A percentile compares a stretch with the other conserved stretches of the same genome.
Conservation (phyloP, 2,329 filamentous ascomycete genomes). For the Cercospora sp. region DNA sequence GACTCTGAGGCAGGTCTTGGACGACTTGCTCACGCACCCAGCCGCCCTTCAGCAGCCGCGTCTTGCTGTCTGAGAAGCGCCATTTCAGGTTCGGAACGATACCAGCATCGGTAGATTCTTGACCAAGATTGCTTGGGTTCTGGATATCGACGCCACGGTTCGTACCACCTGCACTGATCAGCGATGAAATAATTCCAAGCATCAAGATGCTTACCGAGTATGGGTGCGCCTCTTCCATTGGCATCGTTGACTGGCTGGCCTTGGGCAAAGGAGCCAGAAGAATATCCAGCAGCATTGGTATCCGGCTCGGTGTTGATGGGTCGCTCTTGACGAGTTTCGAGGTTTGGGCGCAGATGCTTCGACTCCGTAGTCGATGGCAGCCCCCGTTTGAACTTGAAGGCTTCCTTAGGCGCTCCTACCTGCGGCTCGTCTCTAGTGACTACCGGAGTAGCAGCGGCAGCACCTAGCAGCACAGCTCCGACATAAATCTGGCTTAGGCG, state of each 20-base stretch:
- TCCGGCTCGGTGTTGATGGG: conserved; percentile 11
- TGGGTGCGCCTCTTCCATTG: conserved; percentile 56
- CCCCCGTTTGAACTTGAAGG: neutral
- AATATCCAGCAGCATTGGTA: conserved; percentile 27
- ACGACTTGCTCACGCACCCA: neutral
- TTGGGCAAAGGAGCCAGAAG: conserved; percentile 43
- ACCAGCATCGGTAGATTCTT: neutral
- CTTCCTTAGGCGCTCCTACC: neutral
- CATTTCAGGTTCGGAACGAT: neutral
- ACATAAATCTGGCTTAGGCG: neutral
- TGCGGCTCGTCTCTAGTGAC: neutral
- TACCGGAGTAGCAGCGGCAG: neutral
- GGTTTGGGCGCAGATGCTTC: neutral
- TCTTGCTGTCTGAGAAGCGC: neutral
- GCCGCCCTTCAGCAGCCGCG: neutral
- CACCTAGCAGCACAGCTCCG: neutral
- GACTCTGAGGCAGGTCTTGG: conserved; percentile 61
- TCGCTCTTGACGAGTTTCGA: conserved; percentile 18
- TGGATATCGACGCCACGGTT: neutral
- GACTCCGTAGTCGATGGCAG: neutral
- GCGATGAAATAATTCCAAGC: neutral
- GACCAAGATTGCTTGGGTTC: neutral
- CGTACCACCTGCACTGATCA: neutral
- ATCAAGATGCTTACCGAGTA: neutral
- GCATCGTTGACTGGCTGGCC: conserved; percentile 59